Percentiles rank a stretch among this genome's conserved stretches.
These are phyloP conservation scores for Xylariales sp. DNA, from an alignment of 2,329 filamentous ascomycete species.

Conservation along the genomic window DNA sequence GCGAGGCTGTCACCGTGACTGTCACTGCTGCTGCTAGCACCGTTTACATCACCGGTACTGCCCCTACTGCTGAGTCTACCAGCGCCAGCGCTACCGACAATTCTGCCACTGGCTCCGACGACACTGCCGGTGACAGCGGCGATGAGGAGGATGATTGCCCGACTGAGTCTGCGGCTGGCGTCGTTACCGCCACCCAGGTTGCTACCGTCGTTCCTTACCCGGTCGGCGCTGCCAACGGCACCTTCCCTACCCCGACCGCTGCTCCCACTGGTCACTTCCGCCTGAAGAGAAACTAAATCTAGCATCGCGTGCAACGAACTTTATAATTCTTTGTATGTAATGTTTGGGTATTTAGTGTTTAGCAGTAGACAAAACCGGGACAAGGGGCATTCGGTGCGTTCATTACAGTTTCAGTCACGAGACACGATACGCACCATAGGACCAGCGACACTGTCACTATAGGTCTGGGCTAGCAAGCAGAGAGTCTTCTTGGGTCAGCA, in stretches of 20 bases:
- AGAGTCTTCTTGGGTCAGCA: conserved; percentile 5
- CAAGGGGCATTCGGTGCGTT: no score
- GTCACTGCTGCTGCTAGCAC: conserved; percentile 16
- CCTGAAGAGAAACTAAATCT: no score
- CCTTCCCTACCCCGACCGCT: conserved; percentile 27
- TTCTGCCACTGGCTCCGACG: conserved; percentile 1
- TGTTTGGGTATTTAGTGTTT: conserved; percentile 7
- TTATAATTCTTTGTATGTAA: conserved; percentile 8
- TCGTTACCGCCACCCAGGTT: conserved; percentile 27
- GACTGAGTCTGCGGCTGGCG: conserved; percentile 27
- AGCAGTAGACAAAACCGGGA: conserved; percentile 3
- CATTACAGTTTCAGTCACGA: conserved; percentile 5
- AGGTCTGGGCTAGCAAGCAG: conserved; percentile 5
- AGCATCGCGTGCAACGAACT: conserved; percentile 1
- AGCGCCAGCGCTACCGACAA: not conserved
- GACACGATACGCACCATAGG: conserved; percentile 4
- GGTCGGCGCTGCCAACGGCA: conserved; percentile 29
- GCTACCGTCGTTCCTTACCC: conserved; percentile 36
- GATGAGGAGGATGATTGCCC: conserved; percentile 11
- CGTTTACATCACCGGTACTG: conserved; percentile 5
- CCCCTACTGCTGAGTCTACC: not conserved
- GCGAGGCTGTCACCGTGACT: conserved; percentile 27
- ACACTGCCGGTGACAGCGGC: not conserved
- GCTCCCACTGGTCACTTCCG: conserved; percentile 29
- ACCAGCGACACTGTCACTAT: conserved; percentile 4